Evolutionary conservation across 257 asterid genomes (phyloP).

Genomic region (Plantago major): DNA sequence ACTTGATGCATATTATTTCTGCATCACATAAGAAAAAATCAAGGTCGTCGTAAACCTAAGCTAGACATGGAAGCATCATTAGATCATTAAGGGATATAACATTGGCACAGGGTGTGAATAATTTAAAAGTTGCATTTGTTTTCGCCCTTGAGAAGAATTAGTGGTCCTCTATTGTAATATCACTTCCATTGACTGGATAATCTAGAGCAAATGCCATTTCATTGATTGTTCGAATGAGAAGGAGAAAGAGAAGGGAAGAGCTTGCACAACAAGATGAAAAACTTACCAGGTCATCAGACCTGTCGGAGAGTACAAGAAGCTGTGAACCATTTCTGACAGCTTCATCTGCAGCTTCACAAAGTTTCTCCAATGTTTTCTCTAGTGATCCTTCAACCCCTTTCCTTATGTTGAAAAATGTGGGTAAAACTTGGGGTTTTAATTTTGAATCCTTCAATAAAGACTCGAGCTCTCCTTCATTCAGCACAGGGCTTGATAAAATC

Average conservation of each 20-base stretch:
- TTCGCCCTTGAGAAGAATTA: too few species aligned
- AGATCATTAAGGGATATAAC: too few species aligned
- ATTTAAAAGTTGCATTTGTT: too few species aligned
- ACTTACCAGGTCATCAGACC: conserved; percentile 89
- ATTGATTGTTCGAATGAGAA: not conserved
- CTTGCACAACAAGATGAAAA: conserved; percentile 15
- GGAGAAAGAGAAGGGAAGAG: not conserved
- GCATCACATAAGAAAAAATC: not conserved
- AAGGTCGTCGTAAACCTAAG: too few species aligned
- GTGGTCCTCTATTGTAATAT: not conserved
- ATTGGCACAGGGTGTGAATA: too few species aligned
- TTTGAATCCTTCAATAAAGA: conserved; percentile 73
- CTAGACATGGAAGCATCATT: too few species aligned
- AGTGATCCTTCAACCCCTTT: conserved; percentile 92
- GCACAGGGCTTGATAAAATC: conserved; percentile 79
- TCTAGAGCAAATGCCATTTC: not conserved
- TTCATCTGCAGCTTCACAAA: conserved; percentile 99
- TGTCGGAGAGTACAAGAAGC: conserved; percentile 93
- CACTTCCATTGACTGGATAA: not conserved
- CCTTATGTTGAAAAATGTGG: conserved; percentile 71
- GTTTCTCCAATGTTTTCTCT: conserved; percentile 62
- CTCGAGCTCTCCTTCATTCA: conserved; percentile 96
- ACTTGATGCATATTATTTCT: too few species aligned
- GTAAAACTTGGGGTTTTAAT: conserved; percentile 74
- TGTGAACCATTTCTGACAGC: conserved; percentile 98